phyloP scores from a whole-genome alignment of 2,329 filamentous ascomycete genomes.

The Ophiostoma tasmaniense region DNA sequence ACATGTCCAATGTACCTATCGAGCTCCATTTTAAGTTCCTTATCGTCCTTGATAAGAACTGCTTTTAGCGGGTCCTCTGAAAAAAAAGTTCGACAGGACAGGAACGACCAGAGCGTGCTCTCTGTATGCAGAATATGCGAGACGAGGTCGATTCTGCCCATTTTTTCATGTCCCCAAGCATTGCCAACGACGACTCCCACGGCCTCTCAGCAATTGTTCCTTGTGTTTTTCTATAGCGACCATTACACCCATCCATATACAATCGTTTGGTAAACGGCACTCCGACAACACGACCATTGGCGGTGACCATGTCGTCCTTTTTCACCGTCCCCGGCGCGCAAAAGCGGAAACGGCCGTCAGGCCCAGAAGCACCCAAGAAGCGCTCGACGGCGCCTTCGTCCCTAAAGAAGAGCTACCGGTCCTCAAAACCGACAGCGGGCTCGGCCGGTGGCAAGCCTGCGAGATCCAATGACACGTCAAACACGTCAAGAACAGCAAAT shows the following conservation, averaged over 20 bases:
- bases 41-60: constrained; percentile 16
- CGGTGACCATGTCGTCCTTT: constrained; percentile 75
- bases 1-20: not conserved
- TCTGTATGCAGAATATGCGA: constrained; percentile 9
- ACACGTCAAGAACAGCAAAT: not conserved
- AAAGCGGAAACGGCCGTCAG: constrained; percentile 70
- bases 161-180: not conserved
- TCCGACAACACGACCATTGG: not conserved
- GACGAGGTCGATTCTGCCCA: constrained; percentile 7
- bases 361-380: constrained; percentile 51
- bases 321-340: constrained; percentile 82
- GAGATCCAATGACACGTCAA: constrained; percentile 3
- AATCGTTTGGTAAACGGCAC: not conserved
- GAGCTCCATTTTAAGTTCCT: constrained; percentile 8
- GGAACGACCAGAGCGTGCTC: constrained; percentile 3
- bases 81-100: constrained; percentile 20
- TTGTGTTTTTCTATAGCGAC: not conserved
- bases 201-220: not conserved
- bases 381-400: constrained; percentile 36
- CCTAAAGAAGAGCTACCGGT: not conserved
- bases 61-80: constrained; percentile 18
- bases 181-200: constrained; percentile 7
- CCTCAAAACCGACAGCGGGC: not conserved
- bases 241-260: not conserved
- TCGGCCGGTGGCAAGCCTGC: constrained; percentile 1